Evolutionary conservation across 768 basidiomycete genomes (phyloP), one percentile per base, ranked within the genome.

Genomic region (Pisolithus albus): DNA sequence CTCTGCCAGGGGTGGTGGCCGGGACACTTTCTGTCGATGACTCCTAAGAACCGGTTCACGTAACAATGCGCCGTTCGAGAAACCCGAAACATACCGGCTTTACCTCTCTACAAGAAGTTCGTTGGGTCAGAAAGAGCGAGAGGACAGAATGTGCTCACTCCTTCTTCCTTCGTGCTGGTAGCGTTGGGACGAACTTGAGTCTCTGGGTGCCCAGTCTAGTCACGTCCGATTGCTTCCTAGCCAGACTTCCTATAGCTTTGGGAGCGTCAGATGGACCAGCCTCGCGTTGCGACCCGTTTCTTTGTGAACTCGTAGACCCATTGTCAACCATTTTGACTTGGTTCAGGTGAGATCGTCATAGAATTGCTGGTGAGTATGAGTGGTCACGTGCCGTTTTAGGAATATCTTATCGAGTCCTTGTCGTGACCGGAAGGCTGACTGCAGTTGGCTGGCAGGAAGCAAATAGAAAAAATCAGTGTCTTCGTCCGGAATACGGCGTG

Each of bases 121-220:
- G 58, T 53, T 49, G 45, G 19, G 54, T 59, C 47, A 60, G 54
- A 49, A 52, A 38, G 26, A 28, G 21, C 18, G n/a, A 24, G 24
- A 38, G 41, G 18, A 41, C 47, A 28, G 51, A 45, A 40, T 13
- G 38, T 39, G 40, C 39, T 44, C 40, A 88, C 83, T 86, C 85
- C 73, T 88, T 89, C 73, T 84, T 86, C 57, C 88, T 78, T 57
- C 86, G 72, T n/a, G 77, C 65, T 13, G 87, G 86, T 48, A 90
- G 73, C 6, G 83, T 86, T 0, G 88, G 88, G 7, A 84, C 80
- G 58, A 91, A 91, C 64, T 86, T 89, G 67, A 89, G 78, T 64
- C 82, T 90, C 61, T 82, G 82, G 1, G 83, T 76, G 41, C 86
- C 86, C 52, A 84, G 80, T 39, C 86, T 75, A 15, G 87, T 89